Percentiles rank a stretch among this genome's conserved stretches.
Conservation (phyloP, 2,329 filamentous ascomycete species). For the Colletotrichum godetiae region DNA sequence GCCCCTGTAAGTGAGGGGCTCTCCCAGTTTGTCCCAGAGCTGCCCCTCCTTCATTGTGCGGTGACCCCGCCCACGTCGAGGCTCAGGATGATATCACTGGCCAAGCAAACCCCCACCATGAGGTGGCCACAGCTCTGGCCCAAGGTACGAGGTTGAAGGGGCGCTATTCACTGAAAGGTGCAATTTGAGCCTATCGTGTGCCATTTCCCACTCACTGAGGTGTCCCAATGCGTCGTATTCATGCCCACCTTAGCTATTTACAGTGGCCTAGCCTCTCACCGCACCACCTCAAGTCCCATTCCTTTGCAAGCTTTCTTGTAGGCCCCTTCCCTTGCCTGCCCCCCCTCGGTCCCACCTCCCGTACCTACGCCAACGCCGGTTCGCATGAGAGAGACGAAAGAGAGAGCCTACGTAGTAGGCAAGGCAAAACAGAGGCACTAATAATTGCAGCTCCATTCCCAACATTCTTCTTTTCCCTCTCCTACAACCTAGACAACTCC, state of each 20-base stretch:
- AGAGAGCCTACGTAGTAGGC: background rate
- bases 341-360: slow-evolving; percentile 7
- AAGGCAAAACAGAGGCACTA: background rate
- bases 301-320: slow-evolving; percentile 4
- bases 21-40: background rate
- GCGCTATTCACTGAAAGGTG: background rate
- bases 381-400: background rate
- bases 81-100: slow-evolving; percentile 34
- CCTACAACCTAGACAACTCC: background rate
- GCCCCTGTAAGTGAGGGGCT: slow-evolving; percentile 25
- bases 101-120: slow-evolving; percentile 26
- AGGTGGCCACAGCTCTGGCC: slow-evolving; percentile 11
- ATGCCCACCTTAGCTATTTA: background rate
- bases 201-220: slow-evolving; percentile 10
- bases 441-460: slow-evolving; percentile 29
- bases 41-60: slow-evolving; percentile 24
- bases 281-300: background rate
- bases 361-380: background rate
- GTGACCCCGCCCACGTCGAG: slow-evolving; percentile 25
- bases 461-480: slow-evolving; percentile 34
- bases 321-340: background rate
- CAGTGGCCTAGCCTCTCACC: slow-evolving; percentile 14
- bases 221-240: background rate
- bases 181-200: slow-evolving; percentile 15
- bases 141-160: background rate